Percentiles rank a stretch among this genome's conserved stretches.
Evolutionary conservation across 495 filamentous ascomycete species (phyloP).

Genomic region (Aspergillus panamensis): DNA sequence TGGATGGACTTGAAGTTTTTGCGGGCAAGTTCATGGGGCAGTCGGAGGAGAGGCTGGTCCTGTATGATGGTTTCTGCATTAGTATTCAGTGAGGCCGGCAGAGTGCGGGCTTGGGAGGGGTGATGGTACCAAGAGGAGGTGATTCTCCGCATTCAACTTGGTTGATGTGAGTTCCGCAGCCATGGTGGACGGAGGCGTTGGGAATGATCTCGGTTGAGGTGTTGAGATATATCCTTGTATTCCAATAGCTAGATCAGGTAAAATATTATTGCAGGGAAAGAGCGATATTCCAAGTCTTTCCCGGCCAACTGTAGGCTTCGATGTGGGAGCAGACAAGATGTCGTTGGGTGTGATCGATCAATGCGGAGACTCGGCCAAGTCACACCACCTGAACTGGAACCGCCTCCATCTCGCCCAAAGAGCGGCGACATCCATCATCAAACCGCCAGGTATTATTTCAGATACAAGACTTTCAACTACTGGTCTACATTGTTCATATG

Average conservation of each 20-base stretch:
- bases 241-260: not conserved
- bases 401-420: too few species aligned
- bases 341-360: conserved; percentile 14
- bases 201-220: not conserved
- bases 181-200: conserved; percentile 27
- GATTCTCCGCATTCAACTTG: conserved; percentile 70
- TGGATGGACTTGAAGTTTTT: conserved; percentile 91
- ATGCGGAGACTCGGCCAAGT: conserved; percentile 10
- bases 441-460: too few species aligned
- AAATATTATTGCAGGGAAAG: not conserved
- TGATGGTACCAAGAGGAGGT: conserved; percentile 61
- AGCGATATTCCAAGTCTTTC: too few species aligned
- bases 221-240: not conserved
- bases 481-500: not conserved
- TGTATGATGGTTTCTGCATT: conserved; percentile 31
- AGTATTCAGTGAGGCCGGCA: conserved; percentile 12
- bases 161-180: conserved; percentile 55
- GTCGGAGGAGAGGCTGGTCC: conserved; percentile 93
- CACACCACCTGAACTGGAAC: conserved; percentile 16
- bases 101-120: conserved; percentile 7
- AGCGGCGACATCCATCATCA: too few species aligned
- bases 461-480: not conserved
- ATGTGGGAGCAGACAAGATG: not conserved
- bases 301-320: not conserved
- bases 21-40: conserved; percentile 85